phyloP scores from a whole-genome alignment of 1,139 yeast species.

The Arxiozyma slooffiae region DNA sequence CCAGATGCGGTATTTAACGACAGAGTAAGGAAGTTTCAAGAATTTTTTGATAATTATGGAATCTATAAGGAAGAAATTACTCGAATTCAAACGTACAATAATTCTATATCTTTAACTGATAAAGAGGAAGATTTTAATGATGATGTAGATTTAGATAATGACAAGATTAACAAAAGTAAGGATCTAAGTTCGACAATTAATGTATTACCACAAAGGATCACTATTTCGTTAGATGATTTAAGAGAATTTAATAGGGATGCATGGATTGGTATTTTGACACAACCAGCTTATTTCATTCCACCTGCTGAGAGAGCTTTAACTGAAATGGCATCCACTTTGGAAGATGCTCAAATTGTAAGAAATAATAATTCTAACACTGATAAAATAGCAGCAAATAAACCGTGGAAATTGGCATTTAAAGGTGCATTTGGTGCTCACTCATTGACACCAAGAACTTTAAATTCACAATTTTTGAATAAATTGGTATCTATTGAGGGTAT shows the following conservation, averaged over 20 bases:
- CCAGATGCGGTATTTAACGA: constrained; percentile 52
- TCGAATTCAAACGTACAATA: constrained; percentile 31
- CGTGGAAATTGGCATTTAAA: constrained; percentile 52
- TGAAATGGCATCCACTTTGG: constrained; percentile 65
- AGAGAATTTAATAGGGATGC: constrained; percentile 72
- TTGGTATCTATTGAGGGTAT: constrained; percentile 90
- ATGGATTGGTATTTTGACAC: constrained; percentile 67
- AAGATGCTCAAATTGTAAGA: constrained; percentile 34
- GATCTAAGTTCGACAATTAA: constrained; percentile 19
- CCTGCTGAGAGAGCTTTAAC: constrained; percentile 82
- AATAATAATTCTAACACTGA: constrained; percentile 6
- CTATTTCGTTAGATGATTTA: constrained; percentile 74
- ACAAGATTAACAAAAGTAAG: constrained; percentile 5
- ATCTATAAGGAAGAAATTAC: constrained; percentile 63
- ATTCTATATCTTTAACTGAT: constrained; percentile 1
- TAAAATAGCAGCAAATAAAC: constrained; percentile 11
- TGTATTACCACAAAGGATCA: constrained; percentile 55
- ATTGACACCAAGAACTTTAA: constrained; percentile 80
- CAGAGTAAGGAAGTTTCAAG: constrained; percentile 80
- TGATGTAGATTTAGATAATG: constrained; percentile 38
- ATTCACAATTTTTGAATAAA: constrained; percentile 65
- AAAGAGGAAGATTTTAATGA: constrained; percentile 7
- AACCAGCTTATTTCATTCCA: constrained; percentile 80
- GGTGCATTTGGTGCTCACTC: constrained; percentile 90
- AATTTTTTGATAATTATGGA: constrained; percentile 61